Evolutionary conservation across 2,329 filamentous ascomycete genomes (phyloP), one percentile per base, ranked within the genome.

Genomic region (Akanthomyces lecanii): DNA sequence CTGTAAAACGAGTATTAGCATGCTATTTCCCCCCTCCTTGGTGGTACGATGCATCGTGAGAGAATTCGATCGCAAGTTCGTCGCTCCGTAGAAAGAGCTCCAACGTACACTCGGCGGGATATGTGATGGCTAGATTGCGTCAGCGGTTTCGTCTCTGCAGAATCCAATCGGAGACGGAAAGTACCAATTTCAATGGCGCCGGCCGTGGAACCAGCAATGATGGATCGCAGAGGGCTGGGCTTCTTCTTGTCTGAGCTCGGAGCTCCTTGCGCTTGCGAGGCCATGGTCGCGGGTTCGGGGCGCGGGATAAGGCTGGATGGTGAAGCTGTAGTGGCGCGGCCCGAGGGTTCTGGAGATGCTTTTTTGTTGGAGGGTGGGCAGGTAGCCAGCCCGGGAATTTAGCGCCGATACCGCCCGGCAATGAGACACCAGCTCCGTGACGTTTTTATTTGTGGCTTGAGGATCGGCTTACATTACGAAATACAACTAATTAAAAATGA

Each of bases 161-260:
- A 23, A 11, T 33, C 2, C 8, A 23, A 21, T 38, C 3, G 11
- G n/a, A 51, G 42, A 51, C n/a, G n/a, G 12, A 30, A 69, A 78
- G 69, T 80, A 93, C 90, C 87, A 75, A 98, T 98, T 79, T 99
- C 94, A 68, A 98, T 85, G 61, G 93, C 95, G 71, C 95, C 95
- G 61, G 94, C 95, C n/a, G 90, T 90, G 63, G 92, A 91, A 66
- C 95, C 95, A 62, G 95, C 95, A 70, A 98, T 82, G 70, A 98
- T 91, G 64, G 92, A 97, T 69, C 95, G 90, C 73, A 97, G 77
- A 55, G 90, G 85, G 72, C 90, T 97, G 53, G 93, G 91, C 77
- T 74, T 74, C 72, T 82, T 82, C 66, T 74, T 73, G 12, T 64
- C 58, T 47, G 62, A 54, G 56, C 45, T 47, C 25, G 61, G n/a